phyloP scores from a whole-genome alignment of 2,329 filamentous ascomycete species.

The Periconia digitata region DNA sequence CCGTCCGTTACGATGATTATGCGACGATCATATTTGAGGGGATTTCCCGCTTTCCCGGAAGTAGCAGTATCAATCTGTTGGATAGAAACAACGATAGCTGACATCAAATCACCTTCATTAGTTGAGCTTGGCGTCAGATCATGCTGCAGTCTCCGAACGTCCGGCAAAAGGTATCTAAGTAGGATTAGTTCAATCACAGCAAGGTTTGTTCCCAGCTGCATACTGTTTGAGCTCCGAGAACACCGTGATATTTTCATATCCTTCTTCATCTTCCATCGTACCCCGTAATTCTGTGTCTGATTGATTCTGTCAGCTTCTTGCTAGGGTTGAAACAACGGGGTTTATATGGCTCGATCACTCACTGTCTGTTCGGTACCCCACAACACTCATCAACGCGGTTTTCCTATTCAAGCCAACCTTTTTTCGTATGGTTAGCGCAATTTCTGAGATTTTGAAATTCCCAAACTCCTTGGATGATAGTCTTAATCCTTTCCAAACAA shows the following conservation, averaged over 20 bases:
- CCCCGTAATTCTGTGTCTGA: conserved; percentile 28
- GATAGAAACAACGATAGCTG: conserved; percentile 81
- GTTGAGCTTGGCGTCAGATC: conserved; percentile 69
- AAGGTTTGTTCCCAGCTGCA: not conserved
- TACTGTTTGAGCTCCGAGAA: conserved; percentile 66
- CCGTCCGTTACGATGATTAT: conserved; percentile 88
- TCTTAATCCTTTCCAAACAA: not conserved
- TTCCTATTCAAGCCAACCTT: conserved; percentile 69
- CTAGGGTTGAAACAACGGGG: not conserved
- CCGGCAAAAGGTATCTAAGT: conserved; percentile 62
- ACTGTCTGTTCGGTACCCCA: conserved; percentile 79
- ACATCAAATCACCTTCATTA: conserved; percentile 76
- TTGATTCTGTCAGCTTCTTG: not conserved
- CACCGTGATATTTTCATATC: conserved; percentile 80
- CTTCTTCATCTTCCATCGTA: conserved; percentile 64
- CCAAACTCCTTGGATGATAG: not conserved
- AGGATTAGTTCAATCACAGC: conserved; percentile 7
- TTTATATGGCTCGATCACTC: conserved; percentile 14
- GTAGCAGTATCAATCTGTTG: conserved; percentile 87
- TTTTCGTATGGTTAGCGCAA: conserved; percentile 4
- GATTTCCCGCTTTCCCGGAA: conserved; percentile 63
- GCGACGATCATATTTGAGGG: conserved; percentile 38
- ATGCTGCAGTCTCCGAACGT: conserved; percentile 66
- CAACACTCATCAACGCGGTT: conserved; percentile 72
- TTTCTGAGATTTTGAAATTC: not conserved